Base-by-base conservation (phyloP, 2,329 filamentous ascomycete species). In the Scolecobasidium constrictum region DNA sequence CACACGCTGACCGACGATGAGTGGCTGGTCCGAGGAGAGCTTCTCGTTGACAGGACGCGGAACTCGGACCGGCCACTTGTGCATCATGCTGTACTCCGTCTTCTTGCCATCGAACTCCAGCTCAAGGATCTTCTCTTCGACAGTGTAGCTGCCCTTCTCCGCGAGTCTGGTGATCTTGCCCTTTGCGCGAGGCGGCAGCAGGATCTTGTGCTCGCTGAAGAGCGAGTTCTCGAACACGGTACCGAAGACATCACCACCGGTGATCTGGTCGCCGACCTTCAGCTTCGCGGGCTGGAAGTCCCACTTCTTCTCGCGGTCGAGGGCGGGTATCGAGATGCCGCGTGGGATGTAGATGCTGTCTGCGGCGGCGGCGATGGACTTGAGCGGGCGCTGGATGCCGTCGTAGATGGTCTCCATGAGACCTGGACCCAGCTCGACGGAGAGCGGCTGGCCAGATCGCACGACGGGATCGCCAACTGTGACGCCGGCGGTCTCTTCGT, bases 401-500 rank as follows among this genome's bases (percentile, higher is more conserved):
- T 98, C 92, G 73, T 96, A 98, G 65, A 98, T 98, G 53, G 92
- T 95, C 69, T 96, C 90, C 77, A 98, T 86, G 63, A 98, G 72
- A 61, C 92, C 92, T 50, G 92, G 92, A 40, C 92, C 92, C 38
- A 98, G 82, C 66, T 98, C 92, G 66, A 98, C 92, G 46, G 92
- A 95, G 44, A 98, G 73, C 50, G 92, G 92, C 75, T 96, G 95
- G 64, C 87, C 86, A 45, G 90, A 95, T 57, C 90, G 78, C 48
- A 69, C 57, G 52, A 98, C 92, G 40, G 92, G 92, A 61, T 98
- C 92, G 60, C 92, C 92, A 52, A 98, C 88, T 53, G 79, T 94
- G 53, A 98, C 83, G 68, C 92, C 92, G 63, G 90, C 92, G 54
- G 92, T 98, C 70, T 98, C 92, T 66, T 98, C 92, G 72, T 98